Evolutionary conservation across 805 yeast species (phyloP).

Genomic region (Zygoascus flipseniorum): DNA sequence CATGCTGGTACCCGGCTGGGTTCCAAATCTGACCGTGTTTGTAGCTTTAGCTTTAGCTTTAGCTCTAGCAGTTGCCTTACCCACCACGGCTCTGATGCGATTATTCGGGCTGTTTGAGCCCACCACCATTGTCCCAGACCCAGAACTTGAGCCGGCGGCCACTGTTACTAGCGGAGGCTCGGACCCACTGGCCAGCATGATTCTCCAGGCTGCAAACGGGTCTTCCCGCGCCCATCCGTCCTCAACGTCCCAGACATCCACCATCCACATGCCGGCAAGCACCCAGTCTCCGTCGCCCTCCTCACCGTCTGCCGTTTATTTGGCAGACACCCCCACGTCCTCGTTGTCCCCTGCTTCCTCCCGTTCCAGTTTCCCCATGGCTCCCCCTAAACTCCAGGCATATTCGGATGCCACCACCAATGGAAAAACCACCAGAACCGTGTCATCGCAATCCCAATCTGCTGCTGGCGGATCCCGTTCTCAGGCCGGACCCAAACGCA

Average conservation of each 20-base stretch:
- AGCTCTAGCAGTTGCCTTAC: too few relatives aligned
- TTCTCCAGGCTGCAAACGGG: conserved; percentile 3
- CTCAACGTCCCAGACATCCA: background rate
- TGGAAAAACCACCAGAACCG: too few relatives aligned
- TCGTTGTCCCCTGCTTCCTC: background rate
- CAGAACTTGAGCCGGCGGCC: background rate
- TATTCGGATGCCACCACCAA: background rate
- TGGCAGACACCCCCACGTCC: background rate
- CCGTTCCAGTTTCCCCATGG: background rate
- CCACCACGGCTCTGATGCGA: too few relatives aligned
- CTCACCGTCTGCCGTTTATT: background rate
- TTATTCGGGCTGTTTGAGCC: too few relatives aligned
- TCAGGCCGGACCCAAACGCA: background rate
- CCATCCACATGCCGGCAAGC: background rate
- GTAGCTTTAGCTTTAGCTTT: too few relatives aligned
- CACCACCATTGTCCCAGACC: too few relatives aligned
- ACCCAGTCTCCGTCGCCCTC: background rate
- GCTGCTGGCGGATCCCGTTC: background rate
- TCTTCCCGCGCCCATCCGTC: background rate
- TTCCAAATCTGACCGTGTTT: too few relatives aligned
- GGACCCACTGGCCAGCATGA: conserved; percentile 10
- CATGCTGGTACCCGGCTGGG: too few relatives aligned
- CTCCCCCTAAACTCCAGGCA: background rate
- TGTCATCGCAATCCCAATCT: background rate
- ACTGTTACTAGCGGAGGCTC: background rate